These are phyloP conservation scores for Ceratocystis lukuohia DNA, from an alignment of 2,329 filamentous ascomycete genomes.

Conservation along the genomic window DNA sequence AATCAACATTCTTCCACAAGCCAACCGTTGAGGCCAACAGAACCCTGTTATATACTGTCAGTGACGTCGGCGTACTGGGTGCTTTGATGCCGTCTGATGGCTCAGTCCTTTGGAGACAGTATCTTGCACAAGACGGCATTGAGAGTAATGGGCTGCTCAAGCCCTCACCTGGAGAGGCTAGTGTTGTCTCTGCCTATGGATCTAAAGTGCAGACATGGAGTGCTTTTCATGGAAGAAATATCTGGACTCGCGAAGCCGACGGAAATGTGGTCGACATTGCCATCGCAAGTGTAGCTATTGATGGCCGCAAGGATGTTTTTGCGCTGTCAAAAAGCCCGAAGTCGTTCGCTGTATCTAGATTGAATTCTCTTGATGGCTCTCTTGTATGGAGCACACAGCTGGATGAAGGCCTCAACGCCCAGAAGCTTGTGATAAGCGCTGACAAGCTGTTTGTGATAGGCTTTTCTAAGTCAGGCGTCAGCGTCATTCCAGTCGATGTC, in stretches of 20 bases:
- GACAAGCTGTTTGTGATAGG: slow-evolving; percentile 10
- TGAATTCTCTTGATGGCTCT: slow-evolving; percentile 59
- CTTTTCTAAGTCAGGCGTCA: slow-evolving; percentile 25
- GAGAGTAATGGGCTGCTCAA: slow-evolving; percentile 43
- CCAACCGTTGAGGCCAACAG: slow-evolving; percentile 71
- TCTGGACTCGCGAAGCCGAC: slow-evolving; percentile 55
- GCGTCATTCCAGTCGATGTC: slow-evolving; percentile 59
- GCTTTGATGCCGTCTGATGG: slow-evolving; percentile 84
- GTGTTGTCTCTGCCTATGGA: slow-evolving; percentile 60
- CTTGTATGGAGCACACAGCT: slow-evolving; percentile 50
- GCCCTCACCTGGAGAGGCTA: slow-evolving; percentile 65
- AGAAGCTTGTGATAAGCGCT: neutral
- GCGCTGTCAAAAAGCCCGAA: slow-evolving; percentile 50
- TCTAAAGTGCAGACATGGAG: slow-evolving; percentile 67
- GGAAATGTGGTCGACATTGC: slow-evolving; percentile 57
- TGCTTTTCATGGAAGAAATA: slow-evolving; percentile 62
- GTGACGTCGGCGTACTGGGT: slow-evolving; percentile 68
- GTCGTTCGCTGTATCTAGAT: slow-evolving; percentile 48
- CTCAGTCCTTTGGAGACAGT: slow-evolving; percentile 73
- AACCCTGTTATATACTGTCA: slow-evolving; percentile 80
- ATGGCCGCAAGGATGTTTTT: slow-evolving; percentile 54
- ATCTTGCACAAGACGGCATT: slow-evolving; percentile 41
- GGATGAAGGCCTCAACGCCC: slow-evolving; percentile 32
- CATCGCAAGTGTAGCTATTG: slow-evolving; percentile 57
- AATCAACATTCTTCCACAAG: slow-evolving; percentile 89